phyloP scores from a whole-genome alignment of 345 rosid genomes.

The Lepidium sativum region DNA sequence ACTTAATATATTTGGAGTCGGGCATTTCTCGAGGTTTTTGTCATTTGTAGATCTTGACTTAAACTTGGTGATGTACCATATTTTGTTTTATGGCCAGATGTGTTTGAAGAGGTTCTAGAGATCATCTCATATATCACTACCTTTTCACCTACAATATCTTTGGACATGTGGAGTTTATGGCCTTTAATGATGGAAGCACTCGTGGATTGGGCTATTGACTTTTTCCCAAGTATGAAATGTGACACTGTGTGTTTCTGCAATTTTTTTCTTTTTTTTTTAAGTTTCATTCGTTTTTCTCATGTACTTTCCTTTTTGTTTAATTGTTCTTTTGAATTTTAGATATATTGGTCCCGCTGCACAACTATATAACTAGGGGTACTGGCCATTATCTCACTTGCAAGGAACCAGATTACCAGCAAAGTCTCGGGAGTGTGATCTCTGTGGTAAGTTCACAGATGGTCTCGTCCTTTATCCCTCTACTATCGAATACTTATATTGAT shows the following conservation, averaged over 20 bases:
- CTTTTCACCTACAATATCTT: constrained; percentile 83
- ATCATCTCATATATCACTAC: constrained; percentile 92
- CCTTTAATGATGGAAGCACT: constrained; percentile 90
- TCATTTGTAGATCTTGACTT: not conserved
- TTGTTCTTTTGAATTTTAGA: constrained; percentile 37
- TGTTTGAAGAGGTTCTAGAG: constrained; percentile 97
- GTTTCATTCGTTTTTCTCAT: not conserved
- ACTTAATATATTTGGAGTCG: not conserved
- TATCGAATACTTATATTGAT: not conserved
- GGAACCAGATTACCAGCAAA: constrained; percentile 94
- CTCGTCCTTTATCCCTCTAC: not conserved
- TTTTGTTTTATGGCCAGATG: constrained; percentile 49
- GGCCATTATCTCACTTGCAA: constrained; percentile 75
- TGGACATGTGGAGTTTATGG: constrained; percentile 99
- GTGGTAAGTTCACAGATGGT: constrained; percentile 41
- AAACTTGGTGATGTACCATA: not conserved
- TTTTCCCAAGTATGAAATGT: constrained; percentile 62
- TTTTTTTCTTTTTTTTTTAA: not conserved
- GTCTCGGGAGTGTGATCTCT: constrained; percentile 88
- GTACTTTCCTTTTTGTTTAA: not conserved
- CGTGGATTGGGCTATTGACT: constrained; percentile 97
- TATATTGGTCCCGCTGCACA: constrained; percentile 92
- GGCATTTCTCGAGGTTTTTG: not conserved
- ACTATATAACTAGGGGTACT: constrained; percentile 87
- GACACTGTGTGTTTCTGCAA: not conserved